Base-by-base conservation (phyloP, 2,329 filamentous ascomycete species). In the Colletotrichum cuscutae region DNA sequence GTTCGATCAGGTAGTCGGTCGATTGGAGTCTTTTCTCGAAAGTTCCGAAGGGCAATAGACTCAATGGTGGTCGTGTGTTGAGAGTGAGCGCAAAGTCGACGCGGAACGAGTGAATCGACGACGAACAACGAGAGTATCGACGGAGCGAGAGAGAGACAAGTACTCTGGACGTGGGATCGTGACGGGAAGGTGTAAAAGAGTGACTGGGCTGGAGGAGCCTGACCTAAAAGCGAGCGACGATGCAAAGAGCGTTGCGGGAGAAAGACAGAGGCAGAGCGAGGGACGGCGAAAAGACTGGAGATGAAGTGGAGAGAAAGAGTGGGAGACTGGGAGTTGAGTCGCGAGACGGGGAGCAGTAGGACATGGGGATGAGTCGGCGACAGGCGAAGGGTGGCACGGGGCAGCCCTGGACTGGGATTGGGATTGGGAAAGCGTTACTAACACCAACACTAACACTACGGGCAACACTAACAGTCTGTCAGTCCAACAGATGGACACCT, bases 241-340 rank as follows among this genome's bases (percentile, higher is more conserved):
- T 46, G 62, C 46, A 42, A 52, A 60, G 53, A 53, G 22, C 42
- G 65, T 63, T 72, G 59, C 65, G 53, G 42, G 65, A 71, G 57
- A 58, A 59, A 71, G n/a, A 30, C 68, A 68, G 35, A 42, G n/a
- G 64, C 63, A 30, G 37, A 69, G 46, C 46, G 70, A 72, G 65
- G 52, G 70, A 72, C 70, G 22, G 70, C 65, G 70, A 65, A 71
- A 72, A 72, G 60, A 72, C 68, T 70, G 70, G 69, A 65, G 70
- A 69, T 65, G 70, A 70, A 60, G 71, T 71, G 67, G 67, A 62
- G 68, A 71, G 61, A 56, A 69, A 35, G 62, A 66, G 71, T 67
- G 56, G 71, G 37, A 42, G 37, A 42, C 37, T 19, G 37, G 37
- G 66, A 72, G 37, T 37, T 60, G 60, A 56, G 70, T 65, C 65